phyloP scores from a whole-genome alignment of 768 basidiomycete species.

The Candolleomyces aberdarensis region DNA sequence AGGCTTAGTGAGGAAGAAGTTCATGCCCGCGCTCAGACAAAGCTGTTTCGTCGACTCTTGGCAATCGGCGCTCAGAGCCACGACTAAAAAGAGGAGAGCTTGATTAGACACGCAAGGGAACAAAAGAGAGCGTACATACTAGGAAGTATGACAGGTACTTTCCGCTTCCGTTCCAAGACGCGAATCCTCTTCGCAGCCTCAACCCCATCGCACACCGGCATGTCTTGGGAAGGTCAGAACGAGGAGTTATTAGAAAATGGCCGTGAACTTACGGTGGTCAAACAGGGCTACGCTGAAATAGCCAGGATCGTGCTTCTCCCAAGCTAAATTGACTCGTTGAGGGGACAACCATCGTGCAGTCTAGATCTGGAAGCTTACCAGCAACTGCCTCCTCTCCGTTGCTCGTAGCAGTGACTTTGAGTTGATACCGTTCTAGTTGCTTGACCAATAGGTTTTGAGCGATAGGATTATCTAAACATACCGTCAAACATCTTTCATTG shows the following conservation, averaged over 20 bases:
- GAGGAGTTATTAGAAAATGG: background rate
- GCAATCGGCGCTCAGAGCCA: constrained; percentile 73
- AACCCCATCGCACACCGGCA: constrained; percentile 78
- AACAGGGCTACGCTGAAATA: constrained; percentile 70
- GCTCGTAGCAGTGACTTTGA: constrained; percentile 58
- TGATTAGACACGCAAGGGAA: background rate
- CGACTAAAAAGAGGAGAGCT: constrained; percentile 36
- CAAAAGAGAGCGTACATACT: constrained; percentile 36
- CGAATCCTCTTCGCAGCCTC: constrained; percentile 69
- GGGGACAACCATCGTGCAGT: background rate
- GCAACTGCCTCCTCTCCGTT: constrained; percentile 68
- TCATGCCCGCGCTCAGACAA: constrained; percentile 79
- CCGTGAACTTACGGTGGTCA: constrained; percentile 58
- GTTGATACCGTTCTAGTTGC: constrained; percentile 58
- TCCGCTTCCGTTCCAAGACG: constrained; percentile 54
- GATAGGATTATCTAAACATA: constrained; percentile 59
- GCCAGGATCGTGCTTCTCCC: constrained; percentile 65
- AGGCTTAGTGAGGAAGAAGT: constrained; percentile 73
- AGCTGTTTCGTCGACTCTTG: constrained; percentile 74
- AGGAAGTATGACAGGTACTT: constrained; percentile 46
- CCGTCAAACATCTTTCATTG: background rate
- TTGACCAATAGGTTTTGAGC: constrained; percentile 66
- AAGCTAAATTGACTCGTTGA: constrained; percentile 38
- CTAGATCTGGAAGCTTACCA: constrained; percentile 29
- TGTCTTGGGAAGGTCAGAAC: constrained; percentile 41